A percentile compares a stretch with the other conserved stretches of the same genome.
These are phyloP conservation scores for Ustilago bromivora DNA, from an alignment of 1,284 basidiomycete species.

Conservation along the genomic window DNA sequence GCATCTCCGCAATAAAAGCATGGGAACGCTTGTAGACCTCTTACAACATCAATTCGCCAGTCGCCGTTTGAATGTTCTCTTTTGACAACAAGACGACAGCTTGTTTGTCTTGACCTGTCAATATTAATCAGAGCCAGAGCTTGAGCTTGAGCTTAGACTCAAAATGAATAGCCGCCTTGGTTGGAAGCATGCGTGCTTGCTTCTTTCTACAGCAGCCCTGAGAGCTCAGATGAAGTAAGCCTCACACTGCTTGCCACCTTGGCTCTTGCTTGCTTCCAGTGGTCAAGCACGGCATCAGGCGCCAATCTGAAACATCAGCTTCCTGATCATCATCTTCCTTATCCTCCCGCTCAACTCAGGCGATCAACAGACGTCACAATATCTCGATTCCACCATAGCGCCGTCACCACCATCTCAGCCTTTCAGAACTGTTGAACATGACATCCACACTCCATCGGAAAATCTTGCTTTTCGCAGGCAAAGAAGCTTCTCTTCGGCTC, in stretches of 20 bases:
- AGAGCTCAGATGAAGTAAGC: neutral
- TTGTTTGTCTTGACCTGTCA: constrained; percentile 5
- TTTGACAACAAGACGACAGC: neutral
- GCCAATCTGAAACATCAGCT: constrained; percentile 11
- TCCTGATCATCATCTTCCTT: constrained; percentile 8
- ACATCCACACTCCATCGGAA: neutral
- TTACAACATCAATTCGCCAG: constrained; percentile 4
- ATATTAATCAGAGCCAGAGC: neutral
- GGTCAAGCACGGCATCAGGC: constrained; percentile 2
- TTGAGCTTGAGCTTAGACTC: neutral
- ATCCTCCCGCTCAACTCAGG: neutral
- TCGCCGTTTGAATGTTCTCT: constrained; percentile 16
- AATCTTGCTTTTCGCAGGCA: neutral
- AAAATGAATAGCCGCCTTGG: neutral
- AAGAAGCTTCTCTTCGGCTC: neutral
- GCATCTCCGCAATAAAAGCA: neutral
- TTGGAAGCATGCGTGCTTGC: constrained; percentile 8
- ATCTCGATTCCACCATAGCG: neutral
- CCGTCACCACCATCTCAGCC: neutral
- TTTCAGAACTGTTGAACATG: neutral
- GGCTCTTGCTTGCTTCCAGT: neutral
- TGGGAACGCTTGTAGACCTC: neutral
- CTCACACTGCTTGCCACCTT: neutral
- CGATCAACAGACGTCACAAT: neutral
- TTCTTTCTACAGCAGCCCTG: neutral